Percentiles rank a stretch among this genome's conserved stretches.
Conservation (phyloP, 2,329 filamentous ascomycete species). For the Xylaria sp. region DNA sequence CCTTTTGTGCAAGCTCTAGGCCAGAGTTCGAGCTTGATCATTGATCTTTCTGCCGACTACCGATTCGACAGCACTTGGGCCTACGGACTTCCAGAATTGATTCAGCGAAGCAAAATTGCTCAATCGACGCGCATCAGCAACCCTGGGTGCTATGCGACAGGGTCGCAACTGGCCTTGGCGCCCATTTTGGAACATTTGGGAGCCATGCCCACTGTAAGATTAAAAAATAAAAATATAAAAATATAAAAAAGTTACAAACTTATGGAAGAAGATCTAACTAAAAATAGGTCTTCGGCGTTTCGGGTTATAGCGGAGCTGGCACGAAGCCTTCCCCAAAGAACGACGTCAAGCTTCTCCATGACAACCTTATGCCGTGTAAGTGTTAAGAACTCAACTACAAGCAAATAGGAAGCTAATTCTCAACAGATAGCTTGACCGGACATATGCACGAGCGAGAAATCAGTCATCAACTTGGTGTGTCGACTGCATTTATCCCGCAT, state of each 20-base stretch:
- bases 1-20: slow-evolving; percentile 83
- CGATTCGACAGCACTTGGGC: slow-evolving; percentile 88
- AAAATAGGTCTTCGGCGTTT: slow-evolving; percentile 78
- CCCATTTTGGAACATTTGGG: slow-evolving; percentile 81
- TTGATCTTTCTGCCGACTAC: slow-evolving; percentile 97
- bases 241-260: too few species aligned
- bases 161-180: slow-evolving; percentile 87
- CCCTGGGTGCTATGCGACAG: slow-evolving; percentile 95
- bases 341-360: slow-evolving; percentile 81
- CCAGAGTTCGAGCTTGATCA: slow-evolving; percentile 75
- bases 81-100: slow-evolving; percentile 89
- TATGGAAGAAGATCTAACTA: not conserved
- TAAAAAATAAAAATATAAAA: too few species aligned
- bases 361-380: slow-evolving; percentile 84
- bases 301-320: slow-evolving; percentile 93
- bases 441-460: slow-evolving; percentile 97
- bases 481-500: slow-evolving; percentile 89
- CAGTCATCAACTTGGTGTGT: slow-evolving; percentile 76
- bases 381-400: not conserved
- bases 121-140: slow-evolving; percentile 86
- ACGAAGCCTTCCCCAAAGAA: slow-evolving; percentile 96
- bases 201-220: slow-evolving; percentile 72
- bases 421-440: slow-evolving; percentile 78
- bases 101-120: slow-evolving; percentile 79
- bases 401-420: slow-evolving; percentile 6